These are phyloP conservation scores for Dendryphion nanum DNA, from an alignment of 2,329 filamentous ascomycete species.

Conservation along the genomic window DNA sequence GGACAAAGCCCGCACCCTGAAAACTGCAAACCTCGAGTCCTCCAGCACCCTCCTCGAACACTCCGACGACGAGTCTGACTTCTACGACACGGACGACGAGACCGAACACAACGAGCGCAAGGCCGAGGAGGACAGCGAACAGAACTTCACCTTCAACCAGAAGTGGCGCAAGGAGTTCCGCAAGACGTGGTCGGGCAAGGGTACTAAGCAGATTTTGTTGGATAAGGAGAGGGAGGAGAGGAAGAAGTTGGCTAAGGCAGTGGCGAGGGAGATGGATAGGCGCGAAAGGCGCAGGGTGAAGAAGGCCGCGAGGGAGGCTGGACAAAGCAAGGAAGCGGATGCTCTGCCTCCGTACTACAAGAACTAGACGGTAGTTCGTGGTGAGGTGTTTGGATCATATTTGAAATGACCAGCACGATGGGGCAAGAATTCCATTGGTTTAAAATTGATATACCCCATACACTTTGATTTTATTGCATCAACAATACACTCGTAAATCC, in stretches of 20 bases:
- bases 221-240: conserved; percentile 31
- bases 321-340: neutral
- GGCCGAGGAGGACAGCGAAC: conserved; percentile 28
- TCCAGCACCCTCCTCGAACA: conserved; percentile 13
- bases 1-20: conserved; percentile 28
- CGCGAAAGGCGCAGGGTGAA: conserved; percentile 23
- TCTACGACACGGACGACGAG: conserved; percentile 32
- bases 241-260: conserved; percentile 30
- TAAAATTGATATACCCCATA: neutral
- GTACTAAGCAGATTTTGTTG: conserved; percentile 22
- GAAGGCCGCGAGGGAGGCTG: conserved; percentile 10
- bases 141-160: conserved; percentile 24
- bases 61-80: conserved; percentile 21
- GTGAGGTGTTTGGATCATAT: neutral
- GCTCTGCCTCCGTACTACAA: neutral
- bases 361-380: neutral
- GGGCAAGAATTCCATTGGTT: neutral
- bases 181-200: conserved; percentile 30
- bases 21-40: conserved; percentile 20
- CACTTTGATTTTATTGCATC: too few species aligned
- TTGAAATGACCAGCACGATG: neutral
- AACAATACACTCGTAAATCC: too few species aligned
- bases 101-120: conserved; percentile 26
- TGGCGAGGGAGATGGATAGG: conserved; percentile 27
- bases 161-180: conserved; percentile 31